Conservation (phyloP, 2,329 filamentous ascomycete species). For the Penicillium nordicum region DNA sequence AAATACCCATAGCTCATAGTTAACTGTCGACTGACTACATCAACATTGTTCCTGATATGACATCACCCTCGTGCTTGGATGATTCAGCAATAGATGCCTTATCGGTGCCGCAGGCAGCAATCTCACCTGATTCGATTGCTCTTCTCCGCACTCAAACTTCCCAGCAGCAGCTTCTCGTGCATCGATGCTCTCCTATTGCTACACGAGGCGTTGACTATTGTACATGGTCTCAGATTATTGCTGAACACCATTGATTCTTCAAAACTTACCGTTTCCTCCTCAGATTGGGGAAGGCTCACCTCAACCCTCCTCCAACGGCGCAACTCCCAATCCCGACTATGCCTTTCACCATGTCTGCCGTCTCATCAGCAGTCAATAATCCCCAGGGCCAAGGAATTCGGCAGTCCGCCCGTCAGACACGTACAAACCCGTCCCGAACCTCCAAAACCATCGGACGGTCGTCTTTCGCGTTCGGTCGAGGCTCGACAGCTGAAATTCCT, state of each 20-base stretch:
- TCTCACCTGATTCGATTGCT: slow-evolving; percentile 26
- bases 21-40: not conserved
- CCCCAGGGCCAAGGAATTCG: slow-evolving; percentile 32
- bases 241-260: slow-evolving; percentile 1
- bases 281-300: slow-evolving; percentile 8
- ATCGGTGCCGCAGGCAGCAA: slow-evolving; percentile 5
- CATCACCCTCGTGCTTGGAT: slow-evolving; percentile 8
- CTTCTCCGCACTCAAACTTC: slow-evolving; percentile 29
- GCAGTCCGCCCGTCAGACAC: slow-evolving; percentile 45
- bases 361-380: slow-evolving; percentile 26
- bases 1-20: not conserved
- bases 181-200: slow-evolving; percentile 5
- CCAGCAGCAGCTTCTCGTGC: slow-evolving; percentile 6
- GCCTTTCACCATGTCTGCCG: slow-evolving; percentile 24
- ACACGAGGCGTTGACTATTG: slow-evolving; percentile 2
- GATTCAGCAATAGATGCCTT: slow-evolving; percentile 17
- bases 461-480: slow-evolving; percentile 39
- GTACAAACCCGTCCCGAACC: slow-evolving; percentile 49
- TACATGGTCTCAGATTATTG: not conserved
- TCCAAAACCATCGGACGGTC: slow-evolving; percentile 45
- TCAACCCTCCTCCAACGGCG: slow-evolving; percentile 12
- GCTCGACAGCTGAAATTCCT: slow-evolving; percentile 27
- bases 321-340: slow-evolving; percentile 10
- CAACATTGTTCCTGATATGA: slow-evolving; percentile 9
- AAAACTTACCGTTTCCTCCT: not conserved